phyloP scores from a whole-genome alignment of 352 stramenopile genomes.

The Plasmopara muralis region DNA sequence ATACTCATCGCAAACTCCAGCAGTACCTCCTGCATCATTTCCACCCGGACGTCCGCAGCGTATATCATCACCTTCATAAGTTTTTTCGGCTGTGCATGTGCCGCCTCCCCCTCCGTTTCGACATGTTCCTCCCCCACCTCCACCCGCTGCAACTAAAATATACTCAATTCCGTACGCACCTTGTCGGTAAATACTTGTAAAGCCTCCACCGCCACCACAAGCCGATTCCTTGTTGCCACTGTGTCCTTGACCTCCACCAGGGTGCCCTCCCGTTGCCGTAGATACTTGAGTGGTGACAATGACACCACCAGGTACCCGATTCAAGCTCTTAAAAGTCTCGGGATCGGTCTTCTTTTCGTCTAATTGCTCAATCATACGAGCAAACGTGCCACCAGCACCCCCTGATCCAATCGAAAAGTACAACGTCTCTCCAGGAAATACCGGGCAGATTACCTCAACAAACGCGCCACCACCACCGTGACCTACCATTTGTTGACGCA shows the following conservation, averaged over 20 bases:
- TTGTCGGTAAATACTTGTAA: slow-evolving; percentile 63
- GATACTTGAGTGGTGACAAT: slow-evolving; percentile 43
- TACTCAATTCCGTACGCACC: slow-evolving; percentile 61
- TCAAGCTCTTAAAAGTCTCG: slow-evolving; percentile 10
- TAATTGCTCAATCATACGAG: slow-evolving; percentile 31
- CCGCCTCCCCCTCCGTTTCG: slow-evolving; percentile 48
- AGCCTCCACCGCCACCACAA: slow-evolving; percentile 59
- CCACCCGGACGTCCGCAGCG: slow-evolving; percentile 45
- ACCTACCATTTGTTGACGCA: slow-evolving; percentile 41
- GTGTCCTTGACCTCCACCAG: slow-evolving; percentile 51
- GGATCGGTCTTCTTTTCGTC: slow-evolving; percentile 15
- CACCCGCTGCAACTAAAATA: slow-evolving; percentile 54
- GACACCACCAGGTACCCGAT: slow-evolving; percentile 13
- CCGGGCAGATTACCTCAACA: slow-evolving; percentile 46
- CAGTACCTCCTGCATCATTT: slow-evolving; percentile 30
- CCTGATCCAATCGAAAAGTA: slow-evolving; percentile 51
- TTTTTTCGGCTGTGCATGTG: slow-evolving; percentile 13
- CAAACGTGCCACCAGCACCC: slow-evolving; percentile 35
- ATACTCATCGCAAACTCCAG: slow-evolving; percentile 46
- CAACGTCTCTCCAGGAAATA: slow-evolving; percentile 67
- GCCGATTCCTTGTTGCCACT: slow-evolving; percentile 65
- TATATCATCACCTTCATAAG: slow-evolving; percentile 37
- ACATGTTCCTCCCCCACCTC: slow-evolving; percentile 63
- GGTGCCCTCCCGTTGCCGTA: slow-evolving; percentile 32
- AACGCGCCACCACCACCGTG: slow-evolving; percentile 63